Evolutionary conservation across 768 basidiomycete species (phyloP), one percentile per base, ranked within the genome.

Genomic region (Hebeloma cylindrosporum): DNA sequence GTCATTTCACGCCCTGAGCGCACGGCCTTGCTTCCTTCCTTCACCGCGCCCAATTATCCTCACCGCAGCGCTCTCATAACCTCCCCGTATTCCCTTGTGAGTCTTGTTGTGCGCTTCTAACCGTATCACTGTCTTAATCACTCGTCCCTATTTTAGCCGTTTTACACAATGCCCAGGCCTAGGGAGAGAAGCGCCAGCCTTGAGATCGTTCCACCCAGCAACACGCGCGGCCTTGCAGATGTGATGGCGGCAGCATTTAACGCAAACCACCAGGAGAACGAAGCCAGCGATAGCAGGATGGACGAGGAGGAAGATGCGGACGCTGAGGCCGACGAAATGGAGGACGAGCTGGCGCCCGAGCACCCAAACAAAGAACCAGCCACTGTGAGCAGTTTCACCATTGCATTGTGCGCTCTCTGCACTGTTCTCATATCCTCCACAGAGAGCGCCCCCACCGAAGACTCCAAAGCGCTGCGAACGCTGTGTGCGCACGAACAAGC

Each of bases 391-490:
- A 38, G 5, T 23, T 35, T 28, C 43, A 40, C 34, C 29, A 22
- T 20, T 47, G 40, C 34, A 33, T 36, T 28, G 23, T 25, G 40
- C 41, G 29, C 63, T 63, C 44, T 65, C 45, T 28, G 36, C 27
- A 21, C 14, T 9, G 16, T 17, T 13, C 38, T 9, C 32, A 11
- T n/a, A 21, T 31, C 5, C 7, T 23, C 39, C 37, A 22, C 43
- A 5, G 36, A 35, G 23, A 25, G 26, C 11, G n/a, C n/a, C n/a
- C n/a, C n/a, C n/a, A n/a, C 54, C 54, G 18, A 48, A 51, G 37
- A 51, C 72, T 23, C 68, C 71, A 20, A 64, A 62, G 37, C 70
- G 71, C 11, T 74, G 73, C 50, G 73, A 74, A 43, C 69, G 73
- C 37, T 74, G 73, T 47, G 59, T 68, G 51, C 69, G 71, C 49